These are phyloP conservation scores for Astragalus membranaceus DNA, from an alignment of 306 rosid genomes.

Conservation along the genomic window DNA sequence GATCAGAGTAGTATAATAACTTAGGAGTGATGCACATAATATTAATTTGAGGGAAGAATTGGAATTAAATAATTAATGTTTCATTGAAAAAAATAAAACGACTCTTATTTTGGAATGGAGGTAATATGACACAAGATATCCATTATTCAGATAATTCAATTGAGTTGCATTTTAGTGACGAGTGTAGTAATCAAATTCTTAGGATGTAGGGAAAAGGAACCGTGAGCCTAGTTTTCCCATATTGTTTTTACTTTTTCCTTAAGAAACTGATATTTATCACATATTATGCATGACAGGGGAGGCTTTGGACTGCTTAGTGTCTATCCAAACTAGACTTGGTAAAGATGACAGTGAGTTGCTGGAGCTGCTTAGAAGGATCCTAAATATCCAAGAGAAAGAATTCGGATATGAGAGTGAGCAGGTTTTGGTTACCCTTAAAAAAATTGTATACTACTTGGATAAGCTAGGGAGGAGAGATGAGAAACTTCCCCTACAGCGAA, in stretches of 20 bases:
- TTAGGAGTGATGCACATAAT: too few relatives aligned
- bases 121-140: background rate
- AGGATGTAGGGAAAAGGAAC: background rate
- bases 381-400: constrained; percentile 69
- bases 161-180: background rate
- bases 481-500: constrained; percentile 52
- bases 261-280: background rate
- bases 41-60: too few relatives aligned
- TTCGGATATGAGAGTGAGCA: constrained; percentile 74
- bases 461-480: constrained; percentile 66
- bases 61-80: too few relatives aligned
- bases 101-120: too few relatives aligned
- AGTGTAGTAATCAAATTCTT: background rate
- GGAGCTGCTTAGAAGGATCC: constrained; percentile 52
- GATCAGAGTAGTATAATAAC: too few relatives aligned
- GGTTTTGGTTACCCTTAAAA: constrained; percentile 58
- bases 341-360: constrained; percentile 51
- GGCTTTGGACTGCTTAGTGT: constrained; percentile 84
- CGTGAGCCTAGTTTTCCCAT: background rate
- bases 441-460: constrained; percentile 60
- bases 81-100: too few relatives aligned
- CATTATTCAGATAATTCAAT: background rate
- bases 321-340: constrained; percentile 56
- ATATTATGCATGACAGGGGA: constrained; percentile 57
- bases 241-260: background rate